Conservation (phyloP, 768 basidiomycete species). For the Kwoniella shandongensis region DNA sequence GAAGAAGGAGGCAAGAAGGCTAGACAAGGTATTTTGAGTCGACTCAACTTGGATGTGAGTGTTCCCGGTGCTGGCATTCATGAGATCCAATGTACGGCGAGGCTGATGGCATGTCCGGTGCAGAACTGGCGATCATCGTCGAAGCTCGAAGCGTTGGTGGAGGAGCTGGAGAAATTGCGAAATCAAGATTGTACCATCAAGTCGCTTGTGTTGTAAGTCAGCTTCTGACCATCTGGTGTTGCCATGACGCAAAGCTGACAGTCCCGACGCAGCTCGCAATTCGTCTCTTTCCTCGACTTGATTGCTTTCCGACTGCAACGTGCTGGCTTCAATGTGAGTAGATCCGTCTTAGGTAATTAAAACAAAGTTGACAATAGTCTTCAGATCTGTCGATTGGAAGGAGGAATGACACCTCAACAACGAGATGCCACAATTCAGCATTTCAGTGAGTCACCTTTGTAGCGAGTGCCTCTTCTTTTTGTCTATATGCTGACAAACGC, state of each 20-base stretch:
- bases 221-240: not conserved
- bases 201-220: constrained; percentile 75
- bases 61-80: not conserved
- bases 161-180: constrained; percentile 84
- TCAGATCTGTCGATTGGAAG: constrained; percentile 89
- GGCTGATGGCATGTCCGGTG: not conserved
- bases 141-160: constrained; percentile 93
- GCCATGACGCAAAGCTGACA: not conserved
- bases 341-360: not conserved
- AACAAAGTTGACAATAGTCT: constrained; percentile 10
- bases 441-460: constrained; percentile 68
- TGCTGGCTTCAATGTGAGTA: constrained; percentile 79
- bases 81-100: not conserved
- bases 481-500: constrained; percentile 7
- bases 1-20: constrained; percentile 61
- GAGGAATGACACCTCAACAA: constrained; percentile 94
- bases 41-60: constrained; percentile 70
- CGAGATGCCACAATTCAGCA: constrained; percentile 91
- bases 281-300: constrained; percentile 62
- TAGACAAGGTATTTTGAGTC: constrained; percentile 89
- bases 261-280: constrained; percentile 42
- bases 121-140: constrained; percentile 87
- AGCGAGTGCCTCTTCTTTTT: not conserved
- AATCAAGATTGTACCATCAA: constrained; percentile 86
- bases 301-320: constrained; percentile 89